Evolutionary conservation across 2,329 filamentous ascomycete genomes (phyloP).

Genomic region (Aspergillus piperis): DNA sequence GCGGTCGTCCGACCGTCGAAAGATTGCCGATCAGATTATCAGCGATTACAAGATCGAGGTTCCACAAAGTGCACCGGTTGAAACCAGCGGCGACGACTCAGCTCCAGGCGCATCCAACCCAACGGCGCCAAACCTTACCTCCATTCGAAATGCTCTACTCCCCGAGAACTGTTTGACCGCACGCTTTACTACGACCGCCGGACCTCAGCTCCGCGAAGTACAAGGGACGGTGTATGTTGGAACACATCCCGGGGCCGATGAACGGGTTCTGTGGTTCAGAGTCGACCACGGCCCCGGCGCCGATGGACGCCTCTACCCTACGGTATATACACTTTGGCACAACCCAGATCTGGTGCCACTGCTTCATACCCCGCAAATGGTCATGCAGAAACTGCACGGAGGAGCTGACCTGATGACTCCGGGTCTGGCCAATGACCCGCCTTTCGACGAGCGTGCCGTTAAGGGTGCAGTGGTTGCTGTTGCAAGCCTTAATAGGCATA

Average conservation of each 20-base stretch:
- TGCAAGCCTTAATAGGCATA: conserved; percentile 60
- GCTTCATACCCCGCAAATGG: conserved; percentile 61
- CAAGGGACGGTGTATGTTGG: conserved; percentile 67
- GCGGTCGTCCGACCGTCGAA: conserved; percentile 67
- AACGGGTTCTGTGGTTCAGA: conserved; percentile 66
- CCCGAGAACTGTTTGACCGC: conserved; percentile 65
- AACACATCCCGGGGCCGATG: conserved; percentile 57
- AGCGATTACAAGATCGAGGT: conserved; percentile 58
- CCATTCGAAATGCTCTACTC: conserved; percentile 60
- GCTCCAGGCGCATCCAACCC: conserved; percentile 45
- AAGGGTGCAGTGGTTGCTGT: conserved; percentile 65
- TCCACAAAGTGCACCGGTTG: conserved; percentile 37
- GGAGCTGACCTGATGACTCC: conserved; percentile 71
- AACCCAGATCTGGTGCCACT: conserved; percentile 63
- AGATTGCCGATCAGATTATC: conserved; percentile 68
- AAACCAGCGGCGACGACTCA: conserved; percentile 34
- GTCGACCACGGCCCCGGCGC: conserved; percentile 54
- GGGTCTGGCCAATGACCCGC: conserved; percentile 64
- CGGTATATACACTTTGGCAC: conserved; percentile 68
- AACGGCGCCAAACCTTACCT: conserved; percentile 49
- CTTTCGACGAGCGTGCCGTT: conserved; percentile 61
- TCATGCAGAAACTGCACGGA: conserved; percentile 63
- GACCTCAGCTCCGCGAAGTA: conserved; percentile 62
- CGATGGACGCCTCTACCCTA: conserved; percentile 46
- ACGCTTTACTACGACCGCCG: conserved; percentile 65